Evolutionary conservation across 129 eudicot species (phyloP).

Genomic region (Kitagawia praeruptora): DNA sequence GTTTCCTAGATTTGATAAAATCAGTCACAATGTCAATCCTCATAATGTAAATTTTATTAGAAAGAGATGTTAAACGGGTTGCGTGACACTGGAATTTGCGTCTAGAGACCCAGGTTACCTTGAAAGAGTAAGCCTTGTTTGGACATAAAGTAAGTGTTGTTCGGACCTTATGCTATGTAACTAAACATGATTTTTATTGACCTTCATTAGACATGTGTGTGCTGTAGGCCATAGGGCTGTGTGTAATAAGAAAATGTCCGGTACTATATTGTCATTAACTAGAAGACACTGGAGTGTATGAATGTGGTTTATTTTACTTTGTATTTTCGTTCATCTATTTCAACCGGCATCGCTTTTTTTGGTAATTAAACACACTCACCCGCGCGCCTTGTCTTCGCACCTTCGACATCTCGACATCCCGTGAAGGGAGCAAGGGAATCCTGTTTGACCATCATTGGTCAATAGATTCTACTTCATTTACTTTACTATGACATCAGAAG

Average conservation of each 20-base stretch:
- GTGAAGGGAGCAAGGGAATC: no score
- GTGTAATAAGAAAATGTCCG: neutral
- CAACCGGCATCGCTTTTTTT: neutral
- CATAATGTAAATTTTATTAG: neutral
- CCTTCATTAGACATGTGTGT: neutral
- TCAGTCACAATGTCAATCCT: neutral
- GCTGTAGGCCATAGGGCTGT: no score
- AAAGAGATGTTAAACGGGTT: neutral
- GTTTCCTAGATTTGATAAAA: neutral
- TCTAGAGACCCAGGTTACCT: neutral
- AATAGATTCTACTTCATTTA: neutral
- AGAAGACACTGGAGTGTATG: neutral
- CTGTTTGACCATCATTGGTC: neutral
- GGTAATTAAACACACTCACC: no score
- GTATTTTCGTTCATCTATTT: neutral
- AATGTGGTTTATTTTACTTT: neutral
- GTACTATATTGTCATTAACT: neutral
- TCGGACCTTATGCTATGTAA: neutral
- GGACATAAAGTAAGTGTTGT: neutral
- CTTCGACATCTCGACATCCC: no score
- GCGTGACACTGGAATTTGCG: neutral
- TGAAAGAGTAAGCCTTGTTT: neutral
- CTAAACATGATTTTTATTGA: neutral
- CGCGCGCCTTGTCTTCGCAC: no score
- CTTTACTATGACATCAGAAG: neutral